Evolutionary conservation across 2,329 filamentous ascomycete species (phyloP).

Genomic region (Iodosphaeria phyllophila): DNA sequence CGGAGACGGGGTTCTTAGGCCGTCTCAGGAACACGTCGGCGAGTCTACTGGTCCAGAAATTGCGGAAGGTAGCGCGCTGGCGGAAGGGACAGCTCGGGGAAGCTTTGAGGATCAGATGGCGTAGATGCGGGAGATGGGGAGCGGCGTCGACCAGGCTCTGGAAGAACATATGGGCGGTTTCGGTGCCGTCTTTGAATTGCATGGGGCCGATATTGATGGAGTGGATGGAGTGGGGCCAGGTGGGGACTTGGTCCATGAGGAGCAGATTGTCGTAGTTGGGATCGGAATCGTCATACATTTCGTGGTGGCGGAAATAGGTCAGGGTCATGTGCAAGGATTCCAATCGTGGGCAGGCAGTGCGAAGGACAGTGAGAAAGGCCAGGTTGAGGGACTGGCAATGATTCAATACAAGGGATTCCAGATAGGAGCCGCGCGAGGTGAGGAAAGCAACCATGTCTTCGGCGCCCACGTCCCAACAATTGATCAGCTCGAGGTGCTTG

Average conservation of each 20-base stretch:
- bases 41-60: conserved; percentile 57
- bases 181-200: conserved; percentile 46
- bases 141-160: conserved; percentile 60
- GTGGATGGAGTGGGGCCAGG: conserved; percentile 58
- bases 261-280: conserved; percentile 58
- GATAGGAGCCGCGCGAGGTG: conserved; percentile 41
- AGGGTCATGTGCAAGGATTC: conserved; percentile 59
- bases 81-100: conserved; percentile 72
- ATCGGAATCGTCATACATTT: conserved; percentile 49
- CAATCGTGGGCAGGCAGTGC: conserved; percentile 49
- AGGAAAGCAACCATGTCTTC: conserved; percentile 48
- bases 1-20: conserved; percentile 9
- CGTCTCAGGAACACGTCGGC: conserved; percentile 52
- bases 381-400: conserved; percentile 68
- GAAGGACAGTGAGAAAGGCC: conserved; percentile 51
- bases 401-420: conserved; percentile 50
- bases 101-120: conserved; percentile 52
- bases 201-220: conserved; percentile 60
- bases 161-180: conserved; percentile 60
- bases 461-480: conserved; percentile 60
- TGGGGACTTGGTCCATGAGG: conserved; percentile 43
- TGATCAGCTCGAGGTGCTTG: conserved; percentile 51
- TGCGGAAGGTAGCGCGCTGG: conserved; percentile 59
- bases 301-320: conserved; percentile 55
- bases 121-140: conserved; percentile 42